Evolutionary conservation across 805 yeast genomes (phyloP).

Genomic region (Alloascoidea africana): DNA sequence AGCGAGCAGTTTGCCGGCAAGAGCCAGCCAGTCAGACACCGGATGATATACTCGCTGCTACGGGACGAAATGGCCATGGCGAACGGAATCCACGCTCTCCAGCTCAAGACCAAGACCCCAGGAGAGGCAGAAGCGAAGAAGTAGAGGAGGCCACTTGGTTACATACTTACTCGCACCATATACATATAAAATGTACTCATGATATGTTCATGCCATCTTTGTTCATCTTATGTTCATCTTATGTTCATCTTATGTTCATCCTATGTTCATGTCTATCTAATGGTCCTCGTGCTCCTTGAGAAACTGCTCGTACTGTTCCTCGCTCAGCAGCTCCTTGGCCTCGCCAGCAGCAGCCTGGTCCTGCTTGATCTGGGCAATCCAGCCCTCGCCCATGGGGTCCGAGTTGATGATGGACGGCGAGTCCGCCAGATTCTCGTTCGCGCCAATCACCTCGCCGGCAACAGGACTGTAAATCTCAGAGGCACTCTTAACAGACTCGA

Average conservation of each 20-base stretch:
- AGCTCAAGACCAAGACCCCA: slow-evolving; percentile 66
- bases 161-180: too few species aligned
- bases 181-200: too few species aligned
- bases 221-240: too few species aligned
- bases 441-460: slow-evolving; percentile 57
- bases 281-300: slow-evolving; percentile 36
- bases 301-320: slow-evolving; percentile 39
- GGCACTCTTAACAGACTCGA: slow-evolving; percentile 90
- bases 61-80: slow-evolving; percentile 50
- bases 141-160: too few species aligned
- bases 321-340: slow-evolving; percentile 32
- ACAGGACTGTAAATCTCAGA: slow-evolving; percentile 87
- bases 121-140: slow-evolving; percentile 25
- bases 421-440: slow-evolving; percentile 49
- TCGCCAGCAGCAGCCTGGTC: slow-evolving; percentile 22
- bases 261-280: too few species aligned
- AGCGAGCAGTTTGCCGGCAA: slow-evolving; percentile 54
- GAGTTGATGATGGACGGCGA: slow-evolving; percentile 67
- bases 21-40: slow-evolving; percentile 59
- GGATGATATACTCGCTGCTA: slow-evolving; percentile 53
- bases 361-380: slow-evolving; percentile 73
- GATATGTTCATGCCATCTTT: too few species aligned
- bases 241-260: too few species aligned
- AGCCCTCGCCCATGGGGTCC: slow-evolving; percentile 90
- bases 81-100: slow-evolving; percentile 78